Evolutionary conservation across 805 yeast species (phyloP).

Genomic region (Isabelozyma rhagii): DNA sequence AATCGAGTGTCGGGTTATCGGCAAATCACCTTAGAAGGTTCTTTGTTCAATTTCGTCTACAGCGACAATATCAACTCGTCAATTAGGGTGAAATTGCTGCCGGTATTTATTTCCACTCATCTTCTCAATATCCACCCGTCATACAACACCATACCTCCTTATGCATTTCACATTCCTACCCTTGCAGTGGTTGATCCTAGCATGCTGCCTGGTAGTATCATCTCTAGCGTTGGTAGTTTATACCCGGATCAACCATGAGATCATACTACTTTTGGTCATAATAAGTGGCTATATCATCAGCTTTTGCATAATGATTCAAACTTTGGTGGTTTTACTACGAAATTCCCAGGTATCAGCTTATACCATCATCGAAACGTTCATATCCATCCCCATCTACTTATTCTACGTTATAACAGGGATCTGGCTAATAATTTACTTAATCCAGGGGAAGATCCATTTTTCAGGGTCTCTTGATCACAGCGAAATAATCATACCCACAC

Average conservation of each 20-base stretch:
- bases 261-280: conserved; percentile 1
- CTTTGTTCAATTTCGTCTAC: too few species aligned
- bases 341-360: neutral
- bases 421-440: conserved; percentile 1
- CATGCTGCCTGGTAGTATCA: neutral
- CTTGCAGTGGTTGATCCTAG: neutral
- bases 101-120: too few species aligned
- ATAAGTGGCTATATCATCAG: conserved; percentile 3
- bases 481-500: conserved; percentile 2
- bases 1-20: too few species aligned
- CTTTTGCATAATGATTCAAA: conserved; percentile 2
- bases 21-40: too few species aligned
- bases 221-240: neutral
- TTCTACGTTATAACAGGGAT: conserved; percentile 10
- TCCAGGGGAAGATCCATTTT: neutral
- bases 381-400: conserved; percentile 1
- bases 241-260: neutral
- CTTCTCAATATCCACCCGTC: too few species aligned
- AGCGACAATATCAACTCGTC: too few species aligned
- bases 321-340: neutral
- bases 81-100: too few species aligned
- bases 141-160: too few species aligned
- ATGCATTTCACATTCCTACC: neutral
- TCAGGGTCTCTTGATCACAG: neutral
- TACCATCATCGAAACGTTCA: neutral